Conservation (phyloP, 1,284 basidiomycete species). For the Trichosporon ovoides region DNA sequence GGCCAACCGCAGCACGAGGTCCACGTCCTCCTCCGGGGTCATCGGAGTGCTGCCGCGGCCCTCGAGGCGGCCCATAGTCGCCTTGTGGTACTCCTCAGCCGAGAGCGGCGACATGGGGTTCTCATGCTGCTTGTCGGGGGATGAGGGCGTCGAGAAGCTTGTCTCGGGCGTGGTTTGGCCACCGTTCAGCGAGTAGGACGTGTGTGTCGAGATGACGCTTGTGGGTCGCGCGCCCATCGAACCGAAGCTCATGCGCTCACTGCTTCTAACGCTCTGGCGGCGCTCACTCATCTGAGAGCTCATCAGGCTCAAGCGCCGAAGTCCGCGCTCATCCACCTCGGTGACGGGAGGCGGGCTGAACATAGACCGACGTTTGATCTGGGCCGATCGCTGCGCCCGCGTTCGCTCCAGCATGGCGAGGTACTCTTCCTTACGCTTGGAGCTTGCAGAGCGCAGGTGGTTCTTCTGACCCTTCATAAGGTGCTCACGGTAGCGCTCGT, state of each 20-base stretch:
- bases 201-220: neutral
- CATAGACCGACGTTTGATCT: neutral
- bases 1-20: neutral
- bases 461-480: neutral
- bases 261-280: neutral
- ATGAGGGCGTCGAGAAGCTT: neutral
- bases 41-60: neutral
- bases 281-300: neutral
- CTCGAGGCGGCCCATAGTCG: neutral
- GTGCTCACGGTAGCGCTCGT: neutral
- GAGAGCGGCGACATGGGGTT: neutral
- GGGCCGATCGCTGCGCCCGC: neutral
- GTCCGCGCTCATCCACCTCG: constrained; percentile 3
- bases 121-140: neutral
- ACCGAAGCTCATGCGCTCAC: neutral
- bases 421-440: neutral
- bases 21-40: neutral
- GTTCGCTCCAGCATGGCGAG: neutral
- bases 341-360: neutral
- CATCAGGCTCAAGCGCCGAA: neutral
- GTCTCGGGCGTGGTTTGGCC: neutral
- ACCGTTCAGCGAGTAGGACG: neutral
- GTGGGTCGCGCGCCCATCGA: neutral
- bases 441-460: neutral
- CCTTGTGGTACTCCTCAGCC: neutral